Base-by-base conservation (phyloP, 1,139 yeast species). In the Wickerhamiella infanticola region DNA sequence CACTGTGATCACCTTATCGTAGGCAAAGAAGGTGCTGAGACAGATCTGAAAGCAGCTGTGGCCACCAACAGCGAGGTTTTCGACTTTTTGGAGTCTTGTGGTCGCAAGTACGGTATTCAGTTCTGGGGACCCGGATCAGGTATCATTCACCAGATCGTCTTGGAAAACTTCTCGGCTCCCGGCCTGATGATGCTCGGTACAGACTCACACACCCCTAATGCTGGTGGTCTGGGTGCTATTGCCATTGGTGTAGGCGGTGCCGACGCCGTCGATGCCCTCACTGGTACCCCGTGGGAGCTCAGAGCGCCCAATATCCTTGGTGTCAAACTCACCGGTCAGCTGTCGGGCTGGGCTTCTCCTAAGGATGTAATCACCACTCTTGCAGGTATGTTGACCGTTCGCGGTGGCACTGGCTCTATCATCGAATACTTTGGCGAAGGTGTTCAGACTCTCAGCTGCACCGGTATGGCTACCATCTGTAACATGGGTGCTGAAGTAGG, bases 241-340 rank as follows among this genome's bases (percentile, higher is more conserved):
- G 97, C 97, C 60, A 90, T 90, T 64, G 98, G 97, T 79, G 97
- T 90, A 58, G 98, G 98, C 78, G 98, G 97, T 80, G 98, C 98
- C 61, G 98, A 90, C 68, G 97, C 97, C 56, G 97, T 90, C 61
- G 97, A 90, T 69, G 98, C 84, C 60, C 77, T 90, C 83, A 86
- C 96, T 54, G 81, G 81, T 65, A 74, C 83, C 60, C 81, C 98
- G 54, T 90, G 97, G 97, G 98, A 90, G 73, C 78, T 90, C 65
- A 88, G 88, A 78, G 97, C 97, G 58, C 98, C 98, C 66, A 88
- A 88, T 75, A 78, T 85, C 58, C 74, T 88, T 57, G 98, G 98
- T 74, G 97, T 90, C 61, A 85, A 88, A 72, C 79, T 90, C 63
- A 85, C 95, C 59, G 98, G 98, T 69, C 74, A 72, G 66, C 81